Percentiles rank a stretch among this genome's conserved stretches.
Conservation (phyloP, 345 rosid species). For the Luvunga scandens region DNA sequence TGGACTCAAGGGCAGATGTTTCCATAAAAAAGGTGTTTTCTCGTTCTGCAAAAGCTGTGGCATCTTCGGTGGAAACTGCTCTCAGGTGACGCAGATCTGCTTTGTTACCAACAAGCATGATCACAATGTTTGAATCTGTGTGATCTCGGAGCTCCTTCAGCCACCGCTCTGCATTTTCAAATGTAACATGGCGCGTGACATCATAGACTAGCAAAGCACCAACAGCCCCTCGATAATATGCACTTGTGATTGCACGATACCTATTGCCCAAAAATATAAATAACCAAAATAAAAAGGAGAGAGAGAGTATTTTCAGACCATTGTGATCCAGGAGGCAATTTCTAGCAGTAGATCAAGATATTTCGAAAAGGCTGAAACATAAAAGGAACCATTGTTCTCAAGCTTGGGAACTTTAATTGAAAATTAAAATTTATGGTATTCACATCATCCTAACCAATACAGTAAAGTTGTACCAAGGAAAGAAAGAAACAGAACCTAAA, state of each 20-base stretch:
- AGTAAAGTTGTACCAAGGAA: neutral
- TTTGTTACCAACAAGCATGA: conserved; percentile 93
- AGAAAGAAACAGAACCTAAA: neutral
- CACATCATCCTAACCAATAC: neutral
- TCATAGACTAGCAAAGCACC: conserved; percentile 85
- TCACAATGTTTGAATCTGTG: conserved; percentile 78
- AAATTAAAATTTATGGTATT: neutral
- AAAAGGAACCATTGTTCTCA: neutral
- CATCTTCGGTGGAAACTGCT: conserved; percentile 71
- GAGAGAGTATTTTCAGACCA: neutral
- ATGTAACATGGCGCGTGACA: conserved; percentile 79
- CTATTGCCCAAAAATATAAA: conserved; percentile 20
- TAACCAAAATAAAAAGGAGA: neutral
- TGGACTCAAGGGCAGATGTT: conserved; percentile 83
- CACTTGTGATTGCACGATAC: conserved; percentile 90
- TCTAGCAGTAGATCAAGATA: neutral
- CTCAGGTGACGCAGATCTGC: conserved; percentile 84
- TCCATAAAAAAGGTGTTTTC: conserved; percentile 82
- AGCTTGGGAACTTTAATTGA: neutral
- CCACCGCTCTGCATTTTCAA: conserved; percentile 90
- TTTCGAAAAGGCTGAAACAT: neutral
- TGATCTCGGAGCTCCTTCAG: conserved; percentile 84
- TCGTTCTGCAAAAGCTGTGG: conserved; percentile 61
- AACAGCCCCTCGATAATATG: conserved; percentile 85
- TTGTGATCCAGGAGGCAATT: neutral